Conservation (phyloP, 2,329 filamentous ascomycete species). For the Hysterium pulicare region DNA sequence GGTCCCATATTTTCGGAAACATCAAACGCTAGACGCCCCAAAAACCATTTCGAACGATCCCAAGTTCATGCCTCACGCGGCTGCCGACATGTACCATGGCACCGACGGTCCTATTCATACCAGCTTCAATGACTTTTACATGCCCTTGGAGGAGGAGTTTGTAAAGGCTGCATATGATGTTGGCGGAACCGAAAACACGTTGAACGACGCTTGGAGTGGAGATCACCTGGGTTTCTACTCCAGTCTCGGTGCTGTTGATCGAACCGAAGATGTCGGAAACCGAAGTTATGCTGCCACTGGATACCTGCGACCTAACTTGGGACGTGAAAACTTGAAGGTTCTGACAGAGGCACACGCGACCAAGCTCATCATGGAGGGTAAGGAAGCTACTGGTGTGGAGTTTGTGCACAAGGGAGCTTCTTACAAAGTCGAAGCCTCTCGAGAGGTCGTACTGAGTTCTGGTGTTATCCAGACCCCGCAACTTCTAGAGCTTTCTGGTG, state of each 20-base stretch:
- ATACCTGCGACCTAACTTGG: slow-evolving; percentile 24
- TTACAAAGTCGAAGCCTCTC: slow-evolving; percentile 2
- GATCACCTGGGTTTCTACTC: slow-evolving; percentile 18
- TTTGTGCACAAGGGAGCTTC: background rate
- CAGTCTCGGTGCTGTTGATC: slow-evolving; percentile 13
- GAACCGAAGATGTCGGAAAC: slow-evolving; percentile 9
- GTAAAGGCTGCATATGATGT: slow-evolving; percentile 3
- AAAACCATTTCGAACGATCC: background rate
- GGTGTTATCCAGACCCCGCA: slow-evolving; percentile 15
- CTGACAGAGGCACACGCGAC: slow-evolving; percentile 14
- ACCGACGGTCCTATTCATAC: slow-evolving; percentile 14
- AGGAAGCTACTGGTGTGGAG: background rate
- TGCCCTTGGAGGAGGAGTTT: slow-evolving; percentile 3
- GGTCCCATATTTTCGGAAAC: slow-evolving; percentile 29
- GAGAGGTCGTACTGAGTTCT: slow-evolving; percentile 15
- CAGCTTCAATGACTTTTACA: slow-evolving; percentile 9
- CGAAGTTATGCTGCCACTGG: slow-evolving; percentile 32
- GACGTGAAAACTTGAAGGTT: slow-evolving; percentile 22
- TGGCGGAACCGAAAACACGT: background rate
- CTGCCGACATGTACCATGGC: slow-evolving; percentile 13
- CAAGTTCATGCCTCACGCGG: background rate
- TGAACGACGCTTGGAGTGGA: slow-evolving; percentile 9
- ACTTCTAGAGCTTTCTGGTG: slow-evolving; percentile 16
- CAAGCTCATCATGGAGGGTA: slow-evolving; percentile 4
- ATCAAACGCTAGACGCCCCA: slow-evolving; percentile 12